A percentile compares a stretch with the other conserved stretches of the same genome.
These are phyloP conservation scores for Sistotremastrum niveocremeum DNA, from an alignment of 768 basidiomycete species.

Conservation along the genomic window DNA sequence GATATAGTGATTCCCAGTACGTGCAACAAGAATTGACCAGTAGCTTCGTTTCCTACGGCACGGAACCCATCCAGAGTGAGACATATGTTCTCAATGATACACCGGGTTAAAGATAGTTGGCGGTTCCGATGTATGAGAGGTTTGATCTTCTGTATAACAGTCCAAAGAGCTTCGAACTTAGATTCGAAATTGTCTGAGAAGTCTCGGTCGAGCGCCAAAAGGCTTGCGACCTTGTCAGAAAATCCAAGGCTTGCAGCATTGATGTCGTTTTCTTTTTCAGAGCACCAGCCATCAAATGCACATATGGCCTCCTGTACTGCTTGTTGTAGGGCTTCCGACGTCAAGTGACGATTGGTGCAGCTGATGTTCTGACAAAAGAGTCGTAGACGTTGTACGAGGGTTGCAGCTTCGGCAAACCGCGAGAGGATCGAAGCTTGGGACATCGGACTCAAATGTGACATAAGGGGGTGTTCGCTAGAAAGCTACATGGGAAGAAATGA, in stretches of 20 bases:
- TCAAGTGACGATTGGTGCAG: slow-evolving; percentile 8
- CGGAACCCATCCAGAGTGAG: too few relatives aligned
- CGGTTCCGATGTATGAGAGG: slow-evolving; percentile 12
- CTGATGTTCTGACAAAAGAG: slow-evolving; percentile 14
- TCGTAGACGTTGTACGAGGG: slow-evolving; percentile 48
- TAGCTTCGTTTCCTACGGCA: too few relatives aligned
- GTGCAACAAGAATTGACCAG: too few relatives aligned
- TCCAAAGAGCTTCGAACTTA: slow-evolving; percentile 44
- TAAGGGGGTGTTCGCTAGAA: neutral
- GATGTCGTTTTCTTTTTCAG: slow-evolving; percentile 51
- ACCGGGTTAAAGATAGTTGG: slow-evolving; percentile 6
- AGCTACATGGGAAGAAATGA: slow-evolving; percentile 21
- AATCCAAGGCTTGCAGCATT: slow-evolving; percentile 20
- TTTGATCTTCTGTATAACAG: slow-evolving; percentile 27
- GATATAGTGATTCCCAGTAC: too few relatives aligned
- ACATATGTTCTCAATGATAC: neutral
- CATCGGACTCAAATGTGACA: slow-evolving; percentile 48
- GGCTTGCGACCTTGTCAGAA: slow-evolving; percentile 40
- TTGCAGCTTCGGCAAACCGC: slow-evolving; percentile 45
- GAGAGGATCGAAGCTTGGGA: slow-evolving; percentile 54
- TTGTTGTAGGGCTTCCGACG: slow-evolving; percentile 73
- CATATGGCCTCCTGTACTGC: slow-evolving; percentile 50
- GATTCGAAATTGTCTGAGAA: slow-evolving; percentile 41
- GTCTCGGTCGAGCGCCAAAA: slow-evolving; percentile 50
- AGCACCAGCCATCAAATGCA: slow-evolving; percentile 56